A percentile compares a stretch with the other conserved stretches of the same genome.
Evolutionary conservation across 805 yeast species (phyloP).

Genomic region (Sungouiozyma intestinalis): DNA sequence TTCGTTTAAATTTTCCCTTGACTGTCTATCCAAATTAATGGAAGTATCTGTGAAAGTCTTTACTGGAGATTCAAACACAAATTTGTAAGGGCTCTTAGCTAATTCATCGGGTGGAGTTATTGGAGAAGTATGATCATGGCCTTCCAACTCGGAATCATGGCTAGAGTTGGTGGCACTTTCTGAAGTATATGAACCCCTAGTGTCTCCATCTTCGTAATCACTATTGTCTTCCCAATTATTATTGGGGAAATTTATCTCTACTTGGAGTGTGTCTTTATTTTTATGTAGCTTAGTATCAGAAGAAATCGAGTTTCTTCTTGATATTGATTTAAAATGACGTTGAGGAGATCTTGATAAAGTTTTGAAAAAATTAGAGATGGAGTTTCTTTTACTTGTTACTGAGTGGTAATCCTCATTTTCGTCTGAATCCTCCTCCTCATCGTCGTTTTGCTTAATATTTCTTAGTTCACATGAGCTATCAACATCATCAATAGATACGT

Average conservation of each 20-base stretch:
- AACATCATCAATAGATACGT: background rate
- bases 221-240: conserved; percentile 3
- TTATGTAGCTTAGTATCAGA: background rate
- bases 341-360: background rate
- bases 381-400: background rate
- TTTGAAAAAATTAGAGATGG: background rate
- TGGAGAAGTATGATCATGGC: background rate
- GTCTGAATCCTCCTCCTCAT: background rate
- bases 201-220: background rate
- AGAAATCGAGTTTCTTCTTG: background rate
- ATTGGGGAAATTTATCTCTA: background rate
- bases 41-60: conserved; percentile 5
- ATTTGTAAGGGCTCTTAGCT: conserved; percentile 13
- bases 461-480: background rate
- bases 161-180: background rate
- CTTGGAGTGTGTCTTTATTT: background rate
- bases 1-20: conserved; percentile 3
- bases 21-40: conserved; percentile 2
- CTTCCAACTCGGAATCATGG: background rate
- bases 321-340: background rate
- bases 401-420: background rate
- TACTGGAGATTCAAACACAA: conserved; percentile 17
- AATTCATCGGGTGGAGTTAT: background rate
- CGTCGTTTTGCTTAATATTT: background rate
- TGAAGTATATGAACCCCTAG: background rate